Conservation (phyloP, 768 basidiomycete species). For the Suillus decipiens region DNA sequence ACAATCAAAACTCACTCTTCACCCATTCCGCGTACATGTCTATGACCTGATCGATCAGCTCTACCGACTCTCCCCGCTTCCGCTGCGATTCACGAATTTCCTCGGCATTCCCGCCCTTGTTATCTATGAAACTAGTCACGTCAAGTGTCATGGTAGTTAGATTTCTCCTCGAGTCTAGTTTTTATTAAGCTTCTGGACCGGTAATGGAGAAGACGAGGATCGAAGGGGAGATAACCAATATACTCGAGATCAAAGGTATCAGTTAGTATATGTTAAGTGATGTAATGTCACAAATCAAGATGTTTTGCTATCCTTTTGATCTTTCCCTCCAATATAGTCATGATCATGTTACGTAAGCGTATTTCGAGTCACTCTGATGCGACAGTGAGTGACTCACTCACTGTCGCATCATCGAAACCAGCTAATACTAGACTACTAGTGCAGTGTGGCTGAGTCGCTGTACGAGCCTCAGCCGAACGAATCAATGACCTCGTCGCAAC, state of each 20-base stretch:
- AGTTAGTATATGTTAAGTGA: neutral
- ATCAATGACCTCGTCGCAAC: neutral
- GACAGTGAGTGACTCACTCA: neutral
- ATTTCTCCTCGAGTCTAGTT: slow-evolving; percentile 7
- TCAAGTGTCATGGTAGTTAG: slow-evolving; percentile 74
- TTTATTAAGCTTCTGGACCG: slow-evolving; percentile 1
- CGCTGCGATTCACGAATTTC: slow-evolving; percentile 90
- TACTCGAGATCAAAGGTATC: slow-evolving; percentile 10
- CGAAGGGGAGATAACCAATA: neutral
- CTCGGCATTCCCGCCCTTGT: slow-evolving; percentile 90
- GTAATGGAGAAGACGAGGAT: neutral
- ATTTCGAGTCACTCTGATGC: too few relatives aligned
- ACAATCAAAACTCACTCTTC: slow-evolving; percentile 64
- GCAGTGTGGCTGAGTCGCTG: neutral
- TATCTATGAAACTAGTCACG: slow-evolving; percentile 76
- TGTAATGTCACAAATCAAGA: slow-evolving; percentile 1
- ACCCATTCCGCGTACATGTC: slow-evolving; percentile 93
- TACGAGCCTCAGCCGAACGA: neutral
- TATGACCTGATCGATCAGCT: slow-evolving; percentile 92
- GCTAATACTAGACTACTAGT: too few relatives aligned
- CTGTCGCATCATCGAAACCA: neutral
- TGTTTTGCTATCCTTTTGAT: neutral
- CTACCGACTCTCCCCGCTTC: slow-evolving; percentile 86
- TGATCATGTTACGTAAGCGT: slow-evolving; percentile 12
- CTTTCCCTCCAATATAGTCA: slow-evolving; percentile 7